A percentile compares a stretch with the other conserved stretches of the same genome.
Evolutionary conservation across 768 basidiomycete genomes (phyloP).

Genomic region (Boletellus sp.): DNA sequence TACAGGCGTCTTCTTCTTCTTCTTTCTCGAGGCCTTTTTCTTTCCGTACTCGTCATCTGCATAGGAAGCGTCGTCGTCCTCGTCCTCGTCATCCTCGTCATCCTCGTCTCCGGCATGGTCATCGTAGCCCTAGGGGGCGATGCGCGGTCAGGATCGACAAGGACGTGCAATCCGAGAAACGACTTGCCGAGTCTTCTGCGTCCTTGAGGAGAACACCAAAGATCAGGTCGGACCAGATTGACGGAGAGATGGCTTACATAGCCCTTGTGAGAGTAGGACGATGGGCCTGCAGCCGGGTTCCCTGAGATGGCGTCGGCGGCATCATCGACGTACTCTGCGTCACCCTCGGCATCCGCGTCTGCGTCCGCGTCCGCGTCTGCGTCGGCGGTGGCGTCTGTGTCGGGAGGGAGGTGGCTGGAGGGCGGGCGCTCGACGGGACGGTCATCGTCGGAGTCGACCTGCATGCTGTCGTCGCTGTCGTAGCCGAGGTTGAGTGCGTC

Average conservation of each 20-base stretch:
- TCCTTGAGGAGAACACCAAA: conserved; percentile 17
- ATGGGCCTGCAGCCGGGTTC: conserved; percentile 37
- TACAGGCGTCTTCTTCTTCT: conserved; percentile 47
- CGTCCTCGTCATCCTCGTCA: conserved; percentile 47
- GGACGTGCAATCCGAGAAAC: conserved; percentile 10
- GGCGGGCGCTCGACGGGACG: conserved; percentile 8
- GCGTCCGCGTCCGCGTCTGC: conserved; percentile 58
- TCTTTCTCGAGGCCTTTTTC: conserved; percentile 68
- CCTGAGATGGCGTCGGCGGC: conserved; percentile 35
- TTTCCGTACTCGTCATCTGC: conserved; percentile 73
- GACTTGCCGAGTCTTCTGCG: conserved; percentile 31
- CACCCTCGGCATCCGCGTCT: conserved; percentile 40
- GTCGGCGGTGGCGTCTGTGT: conserved; percentile 43
- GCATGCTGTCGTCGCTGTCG: conserved; percentile 58
- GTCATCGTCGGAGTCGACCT: conserved; percentile 62
- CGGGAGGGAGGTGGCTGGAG: conserved; percentile 16
- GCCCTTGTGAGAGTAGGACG: conserved; percentile 49
- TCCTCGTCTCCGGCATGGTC: conserved; percentile 49
- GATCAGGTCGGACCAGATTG: conserved; percentile 1
- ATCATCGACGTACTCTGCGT: conserved; percentile 40
- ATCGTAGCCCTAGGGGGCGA: conserved; percentile 59
- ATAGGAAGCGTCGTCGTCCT: conserved; percentile 76
- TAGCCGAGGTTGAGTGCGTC: conserved; percentile 54
- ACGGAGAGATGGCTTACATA: conserved; percentile 47
- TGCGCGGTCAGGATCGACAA: conserved; percentile 24